Conservation (phyloP, 306 rosid species). For the Vigna radiata region DNA sequence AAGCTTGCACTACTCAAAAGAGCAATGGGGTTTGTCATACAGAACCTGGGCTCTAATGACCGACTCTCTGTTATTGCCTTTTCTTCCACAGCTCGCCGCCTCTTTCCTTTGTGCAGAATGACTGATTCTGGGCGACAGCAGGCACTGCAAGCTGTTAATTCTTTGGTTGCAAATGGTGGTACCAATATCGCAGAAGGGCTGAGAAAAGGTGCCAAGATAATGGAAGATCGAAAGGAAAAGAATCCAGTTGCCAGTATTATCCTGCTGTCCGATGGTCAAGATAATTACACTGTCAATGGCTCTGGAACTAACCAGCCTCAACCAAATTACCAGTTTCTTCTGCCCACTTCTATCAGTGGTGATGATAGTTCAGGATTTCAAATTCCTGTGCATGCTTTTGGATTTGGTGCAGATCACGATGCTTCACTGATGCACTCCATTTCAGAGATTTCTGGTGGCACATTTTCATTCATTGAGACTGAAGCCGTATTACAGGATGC, state of each 20-base stretch:
- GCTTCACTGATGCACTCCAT: slow-evolving; percentile 94
- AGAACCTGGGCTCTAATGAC: slow-evolving; percentile 89
- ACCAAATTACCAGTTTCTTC: slow-evolving; percentile 81
- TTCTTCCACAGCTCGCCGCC: slow-evolving; percentile 98
- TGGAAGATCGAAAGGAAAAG: slow-evolving; percentile 91
- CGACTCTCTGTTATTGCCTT: slow-evolving; percentile 94
- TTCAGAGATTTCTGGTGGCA: slow-evolving; percentile 95
- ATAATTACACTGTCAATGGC: slow-evolving; percentile 77
- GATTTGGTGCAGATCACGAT: slow-evolving; percentile 95
- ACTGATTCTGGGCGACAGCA: slow-evolving; percentile 83
- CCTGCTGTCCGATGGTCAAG: slow-evolving; percentile 94
- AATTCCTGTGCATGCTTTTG: slow-evolving; percentile 95
- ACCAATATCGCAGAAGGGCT: slow-evolving; percentile 97
- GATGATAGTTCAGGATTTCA: slow-evolving; percentile 74
- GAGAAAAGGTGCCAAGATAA: slow-evolving; percentile 88
- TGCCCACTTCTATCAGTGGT: slow-evolving; percentile 73
- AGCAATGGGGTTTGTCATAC: slow-evolving; percentile 98
- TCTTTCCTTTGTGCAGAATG: slow-evolving; percentile 85
- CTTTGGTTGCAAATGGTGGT: slow-evolving; percentile 98
- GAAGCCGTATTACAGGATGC: slow-evolving; percentile 96
- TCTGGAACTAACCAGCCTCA: slow-evolving; percentile 68
- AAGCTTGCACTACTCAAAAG: slow-evolving; percentile 93
- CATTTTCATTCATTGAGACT: slow-evolving; percentile 95
- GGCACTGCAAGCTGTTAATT: slow-evolving; percentile 94
- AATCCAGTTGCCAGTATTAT: slow-evolving; percentile 89